Evolutionary conservation across 2,329 filamentous ascomycete species (phyloP), one percentile per base, ranked within the genome.

Genomic region (Alternaria rosae): DNA sequence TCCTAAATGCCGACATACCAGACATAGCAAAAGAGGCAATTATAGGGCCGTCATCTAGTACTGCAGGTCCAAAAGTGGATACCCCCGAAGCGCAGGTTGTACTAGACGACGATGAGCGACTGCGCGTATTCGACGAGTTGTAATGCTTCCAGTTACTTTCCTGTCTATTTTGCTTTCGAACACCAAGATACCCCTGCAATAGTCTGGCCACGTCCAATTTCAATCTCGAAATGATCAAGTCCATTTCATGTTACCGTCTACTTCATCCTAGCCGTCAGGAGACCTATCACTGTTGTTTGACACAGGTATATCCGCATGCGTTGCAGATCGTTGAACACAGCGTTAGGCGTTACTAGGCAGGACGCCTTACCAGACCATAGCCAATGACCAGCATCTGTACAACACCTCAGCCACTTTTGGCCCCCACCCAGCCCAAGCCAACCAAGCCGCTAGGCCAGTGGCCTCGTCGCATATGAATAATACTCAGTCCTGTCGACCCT

Each of bases 21-120:
- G 69, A 76, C 12, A 67, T 73, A 20, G 76, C 76, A 11, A 79
- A 77, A 47, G 73, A 78, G 56, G 75, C 74, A 1, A 71, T 79
- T 11, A 62, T 73, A 30, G 63, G 69, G 15, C 38, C 67, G n/a
- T 48, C 61, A 28, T 57, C 61, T 11, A 52, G 44, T 30, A 59
- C 54, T 15, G 51, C 53, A 13, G 61, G 35, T 4, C 12, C 64
- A 11, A 38, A 44, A 28, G 20, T 70, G 23, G 51, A 63, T 17
- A 55, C 45, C 10, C 48, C 65, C 23, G 28, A 60, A 10, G 45
- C 48, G 5, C 44, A 56, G 9, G 48, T 61, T 26, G 42, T 45
- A 44, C 47, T 26, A 21, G 60, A 62, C 25, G 62, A 66, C 13
- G 68, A 75, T 43, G 51, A 58, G 23, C 59, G 64, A n/a, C 57